Conservation (phyloP, 176 grass and related monocot species). For the Musa itinerans region DNA sequence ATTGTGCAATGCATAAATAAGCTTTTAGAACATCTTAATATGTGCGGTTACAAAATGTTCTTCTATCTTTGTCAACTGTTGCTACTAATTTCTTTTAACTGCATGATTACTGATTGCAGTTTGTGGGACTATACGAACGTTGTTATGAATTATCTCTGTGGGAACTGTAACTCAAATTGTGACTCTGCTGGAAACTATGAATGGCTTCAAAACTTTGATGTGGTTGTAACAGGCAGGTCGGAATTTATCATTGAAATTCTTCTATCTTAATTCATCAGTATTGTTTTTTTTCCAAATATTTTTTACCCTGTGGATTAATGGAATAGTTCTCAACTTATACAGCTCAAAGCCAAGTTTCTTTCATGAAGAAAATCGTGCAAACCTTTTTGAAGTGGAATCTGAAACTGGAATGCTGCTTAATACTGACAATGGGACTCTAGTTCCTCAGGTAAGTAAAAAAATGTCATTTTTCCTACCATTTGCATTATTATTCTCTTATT, state of each 20-base stretch:
- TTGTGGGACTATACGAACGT: constrained; percentile 98
- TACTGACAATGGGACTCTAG: constrained; percentile 42
- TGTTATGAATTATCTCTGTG: constrained; percentile 94
- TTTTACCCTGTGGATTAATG: background rate
- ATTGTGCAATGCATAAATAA: background rate
- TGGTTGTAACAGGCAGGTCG: constrained; percentile 93
- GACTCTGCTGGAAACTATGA: constrained; percentile 41
- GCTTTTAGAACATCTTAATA: background rate
- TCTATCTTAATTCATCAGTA: background rate
- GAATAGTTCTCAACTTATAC: constrained; percentile 21
- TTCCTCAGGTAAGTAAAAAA: constrained; percentile 61
- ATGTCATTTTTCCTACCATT: constrained; percentile 5
- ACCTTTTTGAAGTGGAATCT: constrained; percentile 91
- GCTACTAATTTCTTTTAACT: constrained; percentile 25
- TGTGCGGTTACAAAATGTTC: background rate
- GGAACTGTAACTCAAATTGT: constrained; percentile 42
- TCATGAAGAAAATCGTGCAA: constrained; percentile 85
- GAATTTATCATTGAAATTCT: constrained; percentile 12
- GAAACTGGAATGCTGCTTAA: constrained; percentile 93
- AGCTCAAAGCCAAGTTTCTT: constrained; percentile 95
- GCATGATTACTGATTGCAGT: constrained; percentile 37
- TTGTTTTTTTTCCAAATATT: background rate
- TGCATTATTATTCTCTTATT: constrained; percentile 21
- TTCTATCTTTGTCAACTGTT: background rate
- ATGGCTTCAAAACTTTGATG: constrained; percentile 93